phyloP scores from a whole-genome alignment of 352 stramenopile species.

The Globisporangium sylvaticum region DNA sequence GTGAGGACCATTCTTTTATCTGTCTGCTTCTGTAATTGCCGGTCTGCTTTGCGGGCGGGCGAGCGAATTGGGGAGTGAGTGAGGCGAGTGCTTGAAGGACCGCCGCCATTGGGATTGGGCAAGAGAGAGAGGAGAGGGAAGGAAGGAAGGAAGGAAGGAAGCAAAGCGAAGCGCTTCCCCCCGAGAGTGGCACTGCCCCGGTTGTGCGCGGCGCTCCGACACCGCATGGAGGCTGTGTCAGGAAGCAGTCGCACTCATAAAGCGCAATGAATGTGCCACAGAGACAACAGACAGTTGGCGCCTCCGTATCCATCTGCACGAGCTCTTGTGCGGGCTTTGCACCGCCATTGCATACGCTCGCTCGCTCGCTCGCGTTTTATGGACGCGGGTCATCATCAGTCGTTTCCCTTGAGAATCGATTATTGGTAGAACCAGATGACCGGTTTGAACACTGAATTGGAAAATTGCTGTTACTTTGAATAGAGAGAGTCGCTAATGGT shows the following conservation, averaged over 20 bases:
- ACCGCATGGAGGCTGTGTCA: background rate
- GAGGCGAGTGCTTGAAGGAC: background rate
- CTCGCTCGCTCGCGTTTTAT: background rate
- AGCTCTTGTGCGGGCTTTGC: background rate
- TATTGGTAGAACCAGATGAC: background rate
- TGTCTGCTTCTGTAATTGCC: too few relatives aligned
- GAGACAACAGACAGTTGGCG: background rate
- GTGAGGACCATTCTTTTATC: background rate
- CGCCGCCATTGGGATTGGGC: background rate
- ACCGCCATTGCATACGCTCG: background rate
- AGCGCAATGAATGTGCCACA: background rate
- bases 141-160: background rate
- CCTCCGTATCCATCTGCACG: background rate
- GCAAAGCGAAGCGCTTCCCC: background rate
- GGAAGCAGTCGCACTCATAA: background rate
- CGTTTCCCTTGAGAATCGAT: background rate
- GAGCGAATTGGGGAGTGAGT: slow-evolving; percentile 6
- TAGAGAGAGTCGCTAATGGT: too few relatives aligned
- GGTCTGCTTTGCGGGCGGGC: background rate
- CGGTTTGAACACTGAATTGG: background rate
- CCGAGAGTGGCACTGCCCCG: background rate
- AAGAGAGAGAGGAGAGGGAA: background rate
- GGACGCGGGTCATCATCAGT: background rate
- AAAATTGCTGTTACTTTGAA: too few relatives aligned
- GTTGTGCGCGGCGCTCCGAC: background rate